Evolutionary conservation across 257 asterid genomes (phyloP).

Genomic region (Solanum habrochaites): DNA sequence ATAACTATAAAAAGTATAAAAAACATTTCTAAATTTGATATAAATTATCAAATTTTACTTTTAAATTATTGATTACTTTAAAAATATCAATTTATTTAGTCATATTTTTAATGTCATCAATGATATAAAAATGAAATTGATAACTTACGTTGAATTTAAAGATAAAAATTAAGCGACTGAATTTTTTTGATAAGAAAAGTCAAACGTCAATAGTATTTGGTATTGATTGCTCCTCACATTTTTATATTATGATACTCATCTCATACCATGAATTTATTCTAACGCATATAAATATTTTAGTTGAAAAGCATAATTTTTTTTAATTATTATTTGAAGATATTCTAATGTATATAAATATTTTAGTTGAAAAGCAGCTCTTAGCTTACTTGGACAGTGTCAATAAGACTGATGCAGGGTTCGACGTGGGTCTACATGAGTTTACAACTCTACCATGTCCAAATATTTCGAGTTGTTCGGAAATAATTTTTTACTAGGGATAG

Average conservation of each 20-base stretch:
- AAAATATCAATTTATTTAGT: no score
- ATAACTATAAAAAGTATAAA: no score
- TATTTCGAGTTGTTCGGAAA: neutral
- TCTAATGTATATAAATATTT: no score
- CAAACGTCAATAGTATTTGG: neutral
- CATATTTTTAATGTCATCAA: no score
- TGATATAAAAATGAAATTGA: no score
- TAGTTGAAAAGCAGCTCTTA: no score
- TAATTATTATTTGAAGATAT: neutral
- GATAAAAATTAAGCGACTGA: no score
- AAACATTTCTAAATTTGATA: no score
- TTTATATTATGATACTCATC: neutral
- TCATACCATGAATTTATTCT: neutral
- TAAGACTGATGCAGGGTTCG: neutral
- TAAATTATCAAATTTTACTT: no score
- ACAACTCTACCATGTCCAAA: neutral
- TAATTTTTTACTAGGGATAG: no score
- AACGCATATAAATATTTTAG: neutral
- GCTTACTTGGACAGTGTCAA: neutral
- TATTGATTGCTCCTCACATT: neutral
- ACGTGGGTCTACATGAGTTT: neutral
- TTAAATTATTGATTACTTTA: no score
- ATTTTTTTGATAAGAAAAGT: neutral
- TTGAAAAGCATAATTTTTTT: neutral
- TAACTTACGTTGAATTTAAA: no score